phyloP scores from a whole-genome alignment of 2,329 filamentous ascomycete species.

The Aspergillus vadensis region DNA sequence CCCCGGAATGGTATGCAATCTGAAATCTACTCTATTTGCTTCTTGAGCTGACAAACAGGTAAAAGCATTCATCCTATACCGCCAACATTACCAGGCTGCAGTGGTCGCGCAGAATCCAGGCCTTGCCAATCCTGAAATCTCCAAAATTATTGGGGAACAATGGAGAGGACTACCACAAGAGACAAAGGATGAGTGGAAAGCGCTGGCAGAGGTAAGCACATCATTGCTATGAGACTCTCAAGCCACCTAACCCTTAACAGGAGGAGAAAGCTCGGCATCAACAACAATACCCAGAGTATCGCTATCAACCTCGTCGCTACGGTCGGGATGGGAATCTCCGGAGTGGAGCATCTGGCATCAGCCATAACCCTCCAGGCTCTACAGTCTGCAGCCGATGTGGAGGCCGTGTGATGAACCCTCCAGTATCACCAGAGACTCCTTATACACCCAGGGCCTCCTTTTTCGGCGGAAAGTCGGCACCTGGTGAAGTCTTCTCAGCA shows the following conservation, averaged over 20 bases:
- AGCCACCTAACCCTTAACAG: conserved; percentile 40
- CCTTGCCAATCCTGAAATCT: conserved; percentile 91
- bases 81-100: conserved; percentile 83
- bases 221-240: no score
- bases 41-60: conserved; percentile 41
- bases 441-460: conserved; percentile 41
- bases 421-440: conserved; percentile 45
- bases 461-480: conserved; percentile 36
- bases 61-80: conserved; percentile 94
- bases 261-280: conserved; percentile 90
- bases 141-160: conserved; percentile 92
- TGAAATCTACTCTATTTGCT: background rate
- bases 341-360: conserved; percentile 36
- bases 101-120: conserved; percentile 84
- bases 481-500: conserved; percentile 26
- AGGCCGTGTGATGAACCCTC: conserved; percentile 51
- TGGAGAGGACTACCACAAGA: conserved; percentile 78
- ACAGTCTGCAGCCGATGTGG: conserved; percentile 48
- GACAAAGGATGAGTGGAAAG: conserved; percentile 83
- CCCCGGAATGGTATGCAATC: conserved; percentile 68
- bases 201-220: conserved; percentile 70
- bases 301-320: conserved; percentile 81
- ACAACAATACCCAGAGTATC: conserved; percentile 87
- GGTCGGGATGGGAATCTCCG: conserved; percentile 55
- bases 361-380: conserved; percentile 39